A percentile compares a stretch with the other conserved stretches of the same genome.
phyloP scores from a whole-genome alignment of 148 eudicot genomes.

The Camellia granthamiana region DNA sequence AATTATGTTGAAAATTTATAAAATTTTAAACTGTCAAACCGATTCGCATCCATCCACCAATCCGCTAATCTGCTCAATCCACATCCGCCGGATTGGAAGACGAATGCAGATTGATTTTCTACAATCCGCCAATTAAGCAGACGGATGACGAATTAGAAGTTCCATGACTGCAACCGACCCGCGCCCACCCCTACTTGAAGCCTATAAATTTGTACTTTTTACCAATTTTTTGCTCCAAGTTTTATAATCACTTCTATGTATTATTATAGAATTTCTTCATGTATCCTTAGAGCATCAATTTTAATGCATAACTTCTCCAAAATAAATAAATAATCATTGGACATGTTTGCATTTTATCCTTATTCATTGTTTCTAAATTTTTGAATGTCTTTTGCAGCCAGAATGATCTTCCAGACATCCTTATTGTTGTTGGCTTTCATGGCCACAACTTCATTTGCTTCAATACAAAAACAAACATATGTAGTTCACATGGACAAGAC shows the following conservation, averaged over 20 bases:
- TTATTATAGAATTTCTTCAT: background rate
- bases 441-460: conserved; percentile 24
- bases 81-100: no score
- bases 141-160: no score
- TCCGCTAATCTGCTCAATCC: no score
- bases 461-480: conserved; percentile 35
- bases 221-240: background rate
- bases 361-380: no score
- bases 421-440: conserved; percentile 23
- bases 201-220: background rate
- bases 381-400: conserved; percentile 20
- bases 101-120: no score
- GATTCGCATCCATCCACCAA: no score
- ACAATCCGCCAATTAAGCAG: no score
- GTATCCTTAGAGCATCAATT: background rate
- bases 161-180: no score
- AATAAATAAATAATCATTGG: background rate
- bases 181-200: no score
- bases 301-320: background rate
- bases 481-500: conserved; percentile 58
- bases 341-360: background rate
- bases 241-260: background rate
- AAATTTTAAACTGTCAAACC: no score
- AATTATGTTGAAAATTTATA: no score
- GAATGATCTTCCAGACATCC: conserved; percentile 24